A percentile compares a stretch with the other conserved stretches of the same genome.
Evolutionary conservation across 139 green algal species (phyloP).

Genomic region (Tetradesmus lagerheimii): DNA sequence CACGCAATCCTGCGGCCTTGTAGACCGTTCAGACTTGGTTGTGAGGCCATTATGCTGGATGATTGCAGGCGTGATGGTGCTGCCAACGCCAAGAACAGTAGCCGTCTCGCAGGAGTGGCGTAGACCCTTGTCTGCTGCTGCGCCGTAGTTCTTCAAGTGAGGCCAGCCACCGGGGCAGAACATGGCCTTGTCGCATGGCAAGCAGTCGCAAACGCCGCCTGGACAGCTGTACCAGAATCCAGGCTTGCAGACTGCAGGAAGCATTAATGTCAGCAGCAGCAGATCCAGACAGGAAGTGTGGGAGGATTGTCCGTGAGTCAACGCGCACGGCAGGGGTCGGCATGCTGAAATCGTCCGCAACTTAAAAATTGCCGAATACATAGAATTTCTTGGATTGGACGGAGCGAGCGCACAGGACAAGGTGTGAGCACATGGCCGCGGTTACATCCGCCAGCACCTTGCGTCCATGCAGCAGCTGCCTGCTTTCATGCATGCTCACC

Average conservation of each 20-base stretch:
- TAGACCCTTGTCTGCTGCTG: neutral
- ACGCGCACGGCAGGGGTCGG: neutral
- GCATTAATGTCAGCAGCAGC: neutral
- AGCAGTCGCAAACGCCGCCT: neutral
- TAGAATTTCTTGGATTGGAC: neutral
- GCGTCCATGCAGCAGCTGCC: neutral
- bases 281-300: neutral
- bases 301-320: neutral
- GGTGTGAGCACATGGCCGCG: neutral
- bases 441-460: neutral
- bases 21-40: neutral
- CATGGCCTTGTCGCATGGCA: neutral
- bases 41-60: neutral
- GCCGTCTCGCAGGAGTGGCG: neutral
- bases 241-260: slow-evolving; percentile 22
- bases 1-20: neutral
- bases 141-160: neutral
- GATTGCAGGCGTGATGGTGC: neutral
- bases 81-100: neutral
- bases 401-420: neutral
- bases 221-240: neutral
- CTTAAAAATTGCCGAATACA: neutral
- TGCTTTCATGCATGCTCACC: neutral
- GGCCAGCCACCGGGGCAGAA: slow-evolving; percentile 7
- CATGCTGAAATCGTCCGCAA: neutral